These are phyloP conservation scores for Alternaria ethzedia DNA, from an alignment of 2,329 filamentous ascomycete species.

Conservation along the genomic window DNA sequence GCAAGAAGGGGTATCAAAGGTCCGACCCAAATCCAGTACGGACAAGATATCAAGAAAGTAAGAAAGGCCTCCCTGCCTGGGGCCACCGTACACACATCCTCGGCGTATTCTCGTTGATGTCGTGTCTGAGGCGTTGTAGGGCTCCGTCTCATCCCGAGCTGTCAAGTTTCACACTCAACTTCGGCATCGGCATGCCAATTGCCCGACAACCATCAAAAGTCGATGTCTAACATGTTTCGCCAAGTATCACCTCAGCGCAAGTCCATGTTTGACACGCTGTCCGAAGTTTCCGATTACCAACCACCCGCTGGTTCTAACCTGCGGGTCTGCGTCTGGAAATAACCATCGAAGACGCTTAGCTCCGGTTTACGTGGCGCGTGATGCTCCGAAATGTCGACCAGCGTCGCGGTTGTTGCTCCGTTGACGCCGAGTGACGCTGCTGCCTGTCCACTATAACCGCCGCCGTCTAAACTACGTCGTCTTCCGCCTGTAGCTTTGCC, in stretches of 20 bases:
- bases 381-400: constrained; percentile 23
- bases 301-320: constrained; percentile 28
- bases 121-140: neutral
- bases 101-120: neutral
- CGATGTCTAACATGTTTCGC: constrained; percentile 17
- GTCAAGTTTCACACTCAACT: constrained; percentile 5
- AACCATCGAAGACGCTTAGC: constrained; percentile 45
- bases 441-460: constrained; percentile 41
- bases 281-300: constrained; percentile 16
- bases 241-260: constrained; percentile 15
- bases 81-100: no score
- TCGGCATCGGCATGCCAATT: neutral
- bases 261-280: constrained; percentile 5
- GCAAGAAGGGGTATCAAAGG: constrained; percentile 40
- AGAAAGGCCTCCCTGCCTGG: neutral
- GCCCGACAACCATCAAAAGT: neutral
- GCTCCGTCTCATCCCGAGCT: constrained; percentile 1
- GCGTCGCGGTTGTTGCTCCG: constrained; percentile 13
- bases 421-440: constrained; percentile 26
- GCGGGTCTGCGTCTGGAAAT: constrained; percentile 43
- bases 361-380: constrained; percentile 32
- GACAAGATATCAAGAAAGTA: constrained; percentile 5
- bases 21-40: constrained; percentile 26
- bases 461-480: constrained; percentile 45
- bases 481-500: constrained; percentile 36